Conservation (phyloP, 2,329 filamentous ascomycete genomes). For the Clarireedia paspali region DNA sequence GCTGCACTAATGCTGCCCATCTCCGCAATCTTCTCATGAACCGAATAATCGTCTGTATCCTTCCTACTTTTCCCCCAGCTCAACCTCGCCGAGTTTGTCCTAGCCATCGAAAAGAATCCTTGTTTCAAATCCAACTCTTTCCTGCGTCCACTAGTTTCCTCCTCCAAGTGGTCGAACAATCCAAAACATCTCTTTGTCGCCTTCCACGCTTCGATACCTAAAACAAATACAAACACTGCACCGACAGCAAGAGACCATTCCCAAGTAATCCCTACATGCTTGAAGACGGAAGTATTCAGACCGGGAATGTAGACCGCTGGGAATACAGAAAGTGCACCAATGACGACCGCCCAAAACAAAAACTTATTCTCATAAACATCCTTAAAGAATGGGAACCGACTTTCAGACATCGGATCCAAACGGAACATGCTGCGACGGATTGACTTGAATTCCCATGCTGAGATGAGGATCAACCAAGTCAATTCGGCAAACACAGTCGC, state of each 20-base stretch:
- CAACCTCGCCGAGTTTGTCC: background rate
- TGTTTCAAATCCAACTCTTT: background rate
- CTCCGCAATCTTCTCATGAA: constrained; percentile 12
- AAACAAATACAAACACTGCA: constrained; percentile 52
- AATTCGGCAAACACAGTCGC: constrained; percentile 67
- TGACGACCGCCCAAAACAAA: constrained; percentile 56
- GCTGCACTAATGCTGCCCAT: constrained; percentile 1
- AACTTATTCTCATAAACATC: constrained; percentile 68
- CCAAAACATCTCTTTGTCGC: constrained; percentile 47
- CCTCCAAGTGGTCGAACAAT: background rate
- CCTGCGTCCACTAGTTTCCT: background rate
- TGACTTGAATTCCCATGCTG: constrained; percentile 73
- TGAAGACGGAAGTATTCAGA: constrained; percentile 57
- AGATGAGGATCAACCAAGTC: constrained; percentile 69
- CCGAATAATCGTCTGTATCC: constrained; percentile 4
- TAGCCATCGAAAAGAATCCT: background rate
- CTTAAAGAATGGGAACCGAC: constrained; percentile 54
- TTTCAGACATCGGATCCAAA: constrained; percentile 56
- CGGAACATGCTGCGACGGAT: constrained; percentile 67
- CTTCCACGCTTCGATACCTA: constrained; percentile 59
- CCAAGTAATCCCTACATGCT: constrained; percentile 58
- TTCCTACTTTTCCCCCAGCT: background rate
- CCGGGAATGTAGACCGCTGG: constrained; percentile 61
- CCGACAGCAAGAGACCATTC: constrained; percentile 64
- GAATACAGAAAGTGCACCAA: constrained; percentile 49